phyloP scores from a whole-genome alignment of 257 asterid species.

The Solanum ahanhuiri region DNA sequence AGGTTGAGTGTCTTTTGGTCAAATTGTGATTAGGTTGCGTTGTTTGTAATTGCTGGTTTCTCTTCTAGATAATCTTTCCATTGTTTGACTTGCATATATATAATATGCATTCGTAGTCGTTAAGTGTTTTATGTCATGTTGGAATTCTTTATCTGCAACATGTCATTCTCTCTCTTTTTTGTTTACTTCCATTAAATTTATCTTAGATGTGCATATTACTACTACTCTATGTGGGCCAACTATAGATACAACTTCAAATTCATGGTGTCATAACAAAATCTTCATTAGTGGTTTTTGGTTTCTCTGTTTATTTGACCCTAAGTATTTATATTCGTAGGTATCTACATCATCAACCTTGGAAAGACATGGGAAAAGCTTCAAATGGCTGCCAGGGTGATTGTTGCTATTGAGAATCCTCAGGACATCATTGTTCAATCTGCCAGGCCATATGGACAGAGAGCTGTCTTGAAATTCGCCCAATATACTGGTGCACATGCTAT shows the following conservation, averaged over 20 bases:
- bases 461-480: slow-evolving; percentile 18
- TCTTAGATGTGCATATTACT: not conserved
- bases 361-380: slow-evolving; percentile 21
- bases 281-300: not conserved
- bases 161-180: not conserved
- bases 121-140: not conserved
- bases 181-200: not conserved
- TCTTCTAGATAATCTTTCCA: not conserved
- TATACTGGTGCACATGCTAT: slow-evolving; percentile 16
- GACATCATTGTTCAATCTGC: slow-evolving; percentile 20
- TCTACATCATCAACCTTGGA: slow-evolving; percentile 15
- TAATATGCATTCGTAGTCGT: not conserved
- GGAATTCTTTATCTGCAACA: not conserved
- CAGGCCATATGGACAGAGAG: slow-evolving; percentile 19
- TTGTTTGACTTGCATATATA: not conserved
- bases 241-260: not conserved
- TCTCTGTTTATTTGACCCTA: not conserved
- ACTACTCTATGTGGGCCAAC: not conserved
- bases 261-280: not conserved
- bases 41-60: not conserved
- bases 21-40: not conserved
- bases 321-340: slow-evolving; percentile 3
- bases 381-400: slow-evolving; percentile 20
- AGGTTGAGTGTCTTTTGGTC: no score
- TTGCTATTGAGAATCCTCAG: slow-evolving; percentile 14